phyloP scores from a whole-genome alignment of 2,329 filamentous ascomycete species.

The Cadophora luteo-olivacea region DNA sequence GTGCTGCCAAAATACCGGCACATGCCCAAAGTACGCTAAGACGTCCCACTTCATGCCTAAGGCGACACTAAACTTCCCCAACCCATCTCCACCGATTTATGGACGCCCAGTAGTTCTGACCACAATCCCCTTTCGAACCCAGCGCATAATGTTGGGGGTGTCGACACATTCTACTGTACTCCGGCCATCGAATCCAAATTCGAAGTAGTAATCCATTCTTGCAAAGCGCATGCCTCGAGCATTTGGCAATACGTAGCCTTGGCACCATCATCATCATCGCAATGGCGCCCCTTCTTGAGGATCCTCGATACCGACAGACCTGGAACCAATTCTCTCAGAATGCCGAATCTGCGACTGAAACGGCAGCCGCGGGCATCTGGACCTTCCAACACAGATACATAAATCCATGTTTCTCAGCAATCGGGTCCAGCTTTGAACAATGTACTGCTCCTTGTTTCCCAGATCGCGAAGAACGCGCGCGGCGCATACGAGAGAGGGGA shows the following conservation, averaged over 20 bases:
- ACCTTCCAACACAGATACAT: conserved; percentile 87
- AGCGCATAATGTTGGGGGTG: conserved; percentile 14
- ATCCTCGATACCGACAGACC: conserved; percentile 89
- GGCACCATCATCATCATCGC: conserved; percentile 19
- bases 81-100: neutral
- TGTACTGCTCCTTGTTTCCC: conserved; percentile 76
- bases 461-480: conserved; percentile 74
- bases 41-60: conserved; percentile 6
- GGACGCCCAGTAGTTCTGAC: neutral
- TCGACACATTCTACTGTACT: neutral
- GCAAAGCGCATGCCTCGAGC: conserved; percentile 14
- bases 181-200: neutral
- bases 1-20: neutral
- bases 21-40: neutral
- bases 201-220: neutral
- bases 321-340: conserved; percentile 94
- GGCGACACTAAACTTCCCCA: conserved; percentile 4
- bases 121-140: neutral
- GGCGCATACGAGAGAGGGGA: conserved; percentile 70
- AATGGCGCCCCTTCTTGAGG: conserved; percentile 62
- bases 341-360: conserved; percentile 87
- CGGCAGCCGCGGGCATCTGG: conserved; percentile 90
- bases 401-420: conserved; percentile 75
- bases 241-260: conserved; percentile 13
- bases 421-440: conserved; percentile 72